Conservation (phyloP, 192 early-diverging fungal species). For the Coemansia sp. region DNA sequence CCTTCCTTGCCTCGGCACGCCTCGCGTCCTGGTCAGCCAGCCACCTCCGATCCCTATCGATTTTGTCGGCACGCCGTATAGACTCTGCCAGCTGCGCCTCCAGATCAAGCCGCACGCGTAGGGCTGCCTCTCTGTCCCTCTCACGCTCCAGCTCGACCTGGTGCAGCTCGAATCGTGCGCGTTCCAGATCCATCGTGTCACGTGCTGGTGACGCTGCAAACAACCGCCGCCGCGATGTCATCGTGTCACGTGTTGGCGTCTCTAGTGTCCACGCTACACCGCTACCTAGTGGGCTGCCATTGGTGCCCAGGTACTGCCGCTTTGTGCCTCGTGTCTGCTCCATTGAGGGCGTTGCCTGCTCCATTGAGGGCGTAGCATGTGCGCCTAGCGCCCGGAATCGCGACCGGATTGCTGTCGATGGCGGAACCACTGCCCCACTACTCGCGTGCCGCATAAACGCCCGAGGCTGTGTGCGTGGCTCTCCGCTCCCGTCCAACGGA, state of each 20-base stretch:
- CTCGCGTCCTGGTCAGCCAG: slow-evolving; percentile 58
- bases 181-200: slow-evolving; percentile 13
- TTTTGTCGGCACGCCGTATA: slow-evolving; percentile 49
- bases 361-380: no score
- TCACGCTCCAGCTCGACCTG: slow-evolving; percentile 38
- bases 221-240: not conserved
- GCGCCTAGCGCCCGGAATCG: slow-evolving; percentile 28
- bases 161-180: slow-evolving; percentile 35
- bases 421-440: slow-evolving; percentile 7
- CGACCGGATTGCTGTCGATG: slow-evolving; percentile 43
- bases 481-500: not conserved
- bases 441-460: not conserved
- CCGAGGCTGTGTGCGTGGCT: not conserved
- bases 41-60: slow-evolving; percentile 61
- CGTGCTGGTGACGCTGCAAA: not conserved
- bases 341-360: no score
- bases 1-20: slow-evolving; percentile 33
- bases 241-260: not conserved
- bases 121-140: slow-evolving; percentile 32
- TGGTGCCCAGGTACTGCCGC: slow-evolving; percentile 22
- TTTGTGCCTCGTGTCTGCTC: slow-evolving; percentile 22
- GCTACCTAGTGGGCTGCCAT: slow-evolving; percentile 17
- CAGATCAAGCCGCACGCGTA: slow-evolving; percentile 13
- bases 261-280: slow-evolving; percentile 14
- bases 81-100: slow-evolving; percentile 35